Conservation (phyloP, 495 filamentous ascomycete species). For the Clavariopsis aquatica region DNA sequence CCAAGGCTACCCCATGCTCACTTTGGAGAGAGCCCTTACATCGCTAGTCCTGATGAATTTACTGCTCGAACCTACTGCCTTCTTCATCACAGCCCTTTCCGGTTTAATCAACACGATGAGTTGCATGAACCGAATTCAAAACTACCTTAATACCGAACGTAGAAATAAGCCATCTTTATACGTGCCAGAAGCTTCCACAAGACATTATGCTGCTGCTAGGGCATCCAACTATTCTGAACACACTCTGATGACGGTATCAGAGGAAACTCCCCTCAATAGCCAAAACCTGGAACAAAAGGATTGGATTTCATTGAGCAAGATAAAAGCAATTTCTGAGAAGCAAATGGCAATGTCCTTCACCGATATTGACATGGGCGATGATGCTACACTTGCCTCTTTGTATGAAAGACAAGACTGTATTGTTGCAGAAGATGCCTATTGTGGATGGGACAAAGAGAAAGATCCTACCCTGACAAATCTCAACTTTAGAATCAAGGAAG, state of each 20-base stretch:
- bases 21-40: constrained; percentile 13
- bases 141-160: constrained; percentile 9
- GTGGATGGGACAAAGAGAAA: constrained; percentile 22
- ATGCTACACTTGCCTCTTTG: constrained; percentile 6
- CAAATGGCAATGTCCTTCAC: constrained; percentile 3
- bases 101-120: constrained; percentile 20
- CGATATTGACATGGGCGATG: constrained; percentile 7
- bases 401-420: constrained; percentile 18
- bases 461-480: constrained; percentile 4
- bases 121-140: constrained; percentile 9
- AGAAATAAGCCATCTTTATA: constrained; percentile 7
- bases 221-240: neutral
- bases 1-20: constrained; percentile 15
- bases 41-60: constrained; percentile 19
- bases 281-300: neutral
- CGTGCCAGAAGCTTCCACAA: neutral
- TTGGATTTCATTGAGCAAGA: neutral
- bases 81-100: constrained; percentile 26
- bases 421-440: constrained; percentile 23
- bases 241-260: neutral
- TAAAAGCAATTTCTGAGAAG: neutral
- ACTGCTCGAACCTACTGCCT: constrained; percentile 22
- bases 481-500: constrained; percentile 25
- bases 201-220: neutral
- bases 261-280: neutral